A percentile compares a stretch with the other conserved stretches of the same genome.
Conservation (phyloP, 208 protist species). For the Leishmania martiniquensis region DNA sequence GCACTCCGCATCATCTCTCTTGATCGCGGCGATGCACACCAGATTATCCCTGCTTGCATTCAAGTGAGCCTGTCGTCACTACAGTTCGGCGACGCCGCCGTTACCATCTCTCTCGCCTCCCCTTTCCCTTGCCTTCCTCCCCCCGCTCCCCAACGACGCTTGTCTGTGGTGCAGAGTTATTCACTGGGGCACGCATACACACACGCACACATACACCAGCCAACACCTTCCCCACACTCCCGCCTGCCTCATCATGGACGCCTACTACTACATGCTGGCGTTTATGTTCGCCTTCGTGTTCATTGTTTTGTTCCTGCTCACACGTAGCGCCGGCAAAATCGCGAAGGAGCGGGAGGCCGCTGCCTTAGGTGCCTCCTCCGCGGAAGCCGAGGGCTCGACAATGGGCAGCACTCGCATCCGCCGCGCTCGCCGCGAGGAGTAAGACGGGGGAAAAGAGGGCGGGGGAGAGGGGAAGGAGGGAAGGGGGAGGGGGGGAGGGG, state of each 20-base stretch:
- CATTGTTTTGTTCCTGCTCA: conserved; percentile 22
- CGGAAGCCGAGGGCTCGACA: conserved; percentile 1
- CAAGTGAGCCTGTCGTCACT: no score
- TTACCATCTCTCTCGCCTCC: not conserved
- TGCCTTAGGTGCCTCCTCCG: not conserved
- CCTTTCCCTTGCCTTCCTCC: not conserved
- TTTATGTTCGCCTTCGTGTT: conserved; percentile 33
- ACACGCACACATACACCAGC: not conserved
- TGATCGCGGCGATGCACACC: not conserved
- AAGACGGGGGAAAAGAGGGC: conserved; percentile 7
- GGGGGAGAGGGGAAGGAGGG: not conserved
- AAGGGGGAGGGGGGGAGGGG: no score
- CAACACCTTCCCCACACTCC: not conserved
- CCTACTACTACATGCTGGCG: conserved; percentile 38
- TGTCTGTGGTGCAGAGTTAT: not conserved
- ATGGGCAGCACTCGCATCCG: conserved; percentile 30
- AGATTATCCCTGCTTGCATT: no score
- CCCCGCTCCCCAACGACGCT: not conserved
- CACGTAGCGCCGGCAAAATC: conserved; percentile 27
- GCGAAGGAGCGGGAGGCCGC: conserved; percentile 29
- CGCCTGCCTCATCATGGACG: conserved; percentile 18
- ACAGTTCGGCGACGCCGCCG: not conserved
- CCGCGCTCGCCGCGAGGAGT: conserved; percentile 36
- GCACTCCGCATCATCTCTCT: no score
- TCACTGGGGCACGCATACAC: not conserved